A percentile compares a stretch with the other conserved stretches of the same genome.
phyloP scores from a whole-genome alignment of 2,329 filamentous ascomycete species.

The Neurospora sp. region DNA sequence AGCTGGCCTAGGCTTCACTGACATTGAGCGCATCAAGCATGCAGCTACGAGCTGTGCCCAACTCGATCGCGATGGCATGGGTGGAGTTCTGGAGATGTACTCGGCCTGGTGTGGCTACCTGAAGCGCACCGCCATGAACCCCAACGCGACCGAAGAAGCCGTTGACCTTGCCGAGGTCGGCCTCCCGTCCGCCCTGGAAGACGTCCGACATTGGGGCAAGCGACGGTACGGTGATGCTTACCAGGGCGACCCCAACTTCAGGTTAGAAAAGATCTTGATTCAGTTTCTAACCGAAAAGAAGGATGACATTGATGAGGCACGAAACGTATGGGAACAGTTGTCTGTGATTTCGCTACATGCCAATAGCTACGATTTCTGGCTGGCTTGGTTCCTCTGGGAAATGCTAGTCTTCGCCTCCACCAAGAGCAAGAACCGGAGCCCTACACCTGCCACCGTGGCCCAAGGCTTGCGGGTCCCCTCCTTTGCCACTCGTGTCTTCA shows the following conservation, averaged over 20 bases:
- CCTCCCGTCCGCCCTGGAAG: slow-evolving; percentile 75
- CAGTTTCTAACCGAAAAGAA: slow-evolving; percentile 84
- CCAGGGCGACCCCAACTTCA: slow-evolving; percentile 78
- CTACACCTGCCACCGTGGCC: slow-evolving; percentile 34
- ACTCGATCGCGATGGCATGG: slow-evolving; percentile 76
- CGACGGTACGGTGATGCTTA: slow-evolving; percentile 65
- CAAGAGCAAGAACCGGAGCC: slow-evolving; percentile 41
- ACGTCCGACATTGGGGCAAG: slow-evolving; percentile 71
- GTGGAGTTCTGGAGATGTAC: slow-evolving; percentile 83
- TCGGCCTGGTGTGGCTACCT: slow-evolving; percentile 92
- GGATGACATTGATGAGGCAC: slow-evolving; percentile 64
- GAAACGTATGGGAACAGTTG: slow-evolving; percentile 67
- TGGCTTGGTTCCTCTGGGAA: slow-evolving; percentile 87
- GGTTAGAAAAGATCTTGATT: slow-evolving; percentile 84
- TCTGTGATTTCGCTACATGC: slow-evolving; percentile 53
- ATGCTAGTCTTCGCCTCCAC: slow-evolving; percentile 52
- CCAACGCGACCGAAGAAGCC: slow-evolving; percentile 68
- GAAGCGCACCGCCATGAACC: slow-evolving; percentile 71
- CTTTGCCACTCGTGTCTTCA: slow-evolving; percentile 66
- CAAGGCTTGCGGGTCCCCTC: slow-evolving; percentile 54
- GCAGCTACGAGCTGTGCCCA: slow-evolving; percentile 78
- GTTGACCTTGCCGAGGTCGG: slow-evolving; percentile 85
- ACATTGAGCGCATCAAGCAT: slow-evolving; percentile 86
- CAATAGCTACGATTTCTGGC: slow-evolving; percentile 87
- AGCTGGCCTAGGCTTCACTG: slow-evolving; percentile 63